Base-by-base conservation (phyloP, 163 green algal genomes). In the Chlorella variabilis region DNA sequence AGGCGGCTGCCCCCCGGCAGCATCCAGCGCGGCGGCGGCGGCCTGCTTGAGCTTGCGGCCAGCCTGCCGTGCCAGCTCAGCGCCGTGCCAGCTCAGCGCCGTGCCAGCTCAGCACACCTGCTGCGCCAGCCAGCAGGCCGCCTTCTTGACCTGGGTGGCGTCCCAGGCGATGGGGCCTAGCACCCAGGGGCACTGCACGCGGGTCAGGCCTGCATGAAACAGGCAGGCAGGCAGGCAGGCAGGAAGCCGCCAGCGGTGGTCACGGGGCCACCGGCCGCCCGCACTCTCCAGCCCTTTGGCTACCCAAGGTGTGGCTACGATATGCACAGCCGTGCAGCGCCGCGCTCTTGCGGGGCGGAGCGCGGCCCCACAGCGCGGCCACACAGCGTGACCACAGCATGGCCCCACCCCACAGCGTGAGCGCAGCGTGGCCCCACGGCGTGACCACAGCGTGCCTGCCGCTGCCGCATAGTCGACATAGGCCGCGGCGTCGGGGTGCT, bases 121-220 rank as follows among this genome's bases (percentile, higher is more conserved):
- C 39, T 71, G 80, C 1, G 71, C 51, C n/a, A 85, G 80, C 80
- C 80, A 85, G 49, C 58, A 58, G 4, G 54, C 80, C 36, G 80
- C 80, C 48, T 75, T 80, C n/a, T 71, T 76, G 39, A 78, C 71
- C 31, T 70, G 48, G 21, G 36, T 33, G 2, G n/a, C 36, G 29
- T 77, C 65, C 80, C 80, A 85, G 3, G 5, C 31, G 36, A 83
- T 59, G 13, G 66, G 66, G 2, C 66, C 77, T 34, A 78, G 36
- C 49, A 71, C n/a, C 77, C 65, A 83, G 77, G 77, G 77, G 45
- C 61, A 78, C 6, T 9, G 23, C 62, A 82, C 76, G 3, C 76
- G 76, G 11, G 76, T 71, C n/a, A 78, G 51, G 1, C 59, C 59
- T 74, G 75, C 75, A 74, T n/a, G n/a, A n/a, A n/a, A n/a, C n/a